Conservation (phyloP, 768 basidiomycete species). For the Trichaptum fuscoviolaceum region DNA sequence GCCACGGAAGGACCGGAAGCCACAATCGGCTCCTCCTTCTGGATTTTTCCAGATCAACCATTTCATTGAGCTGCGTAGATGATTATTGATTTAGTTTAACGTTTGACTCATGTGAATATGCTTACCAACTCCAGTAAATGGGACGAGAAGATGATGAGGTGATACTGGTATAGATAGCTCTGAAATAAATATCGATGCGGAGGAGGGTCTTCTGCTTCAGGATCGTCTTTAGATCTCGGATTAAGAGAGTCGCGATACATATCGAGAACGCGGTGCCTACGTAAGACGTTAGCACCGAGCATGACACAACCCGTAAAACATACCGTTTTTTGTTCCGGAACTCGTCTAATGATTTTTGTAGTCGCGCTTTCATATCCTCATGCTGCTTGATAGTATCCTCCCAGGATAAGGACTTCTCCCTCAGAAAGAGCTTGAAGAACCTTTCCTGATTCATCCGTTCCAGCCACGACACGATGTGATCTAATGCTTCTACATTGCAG, state of each 20-base stretch:
- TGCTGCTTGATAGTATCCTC: slow-evolving; percentile 33
- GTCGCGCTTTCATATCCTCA: slow-evolving; percentile 29
- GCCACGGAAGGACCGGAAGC: slow-evolving; percentile 42
- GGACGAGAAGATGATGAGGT: slow-evolving; percentile 34
- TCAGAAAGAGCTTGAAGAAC: slow-evolving; percentile 26
- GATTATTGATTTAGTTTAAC: not conserved
- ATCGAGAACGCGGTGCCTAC: slow-evolving; percentile 47
- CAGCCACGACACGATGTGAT: slow-evolving; percentile 47
- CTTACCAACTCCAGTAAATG: slow-evolving; percentile 31
- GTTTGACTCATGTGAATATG: not conserved
- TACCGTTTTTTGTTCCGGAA: slow-evolving; percentile 53
- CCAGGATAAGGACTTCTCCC: slow-evolving; percentile 26
- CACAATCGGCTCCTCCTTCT: slow-evolving; percentile 42
- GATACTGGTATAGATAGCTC: slow-evolving; percentile 67
- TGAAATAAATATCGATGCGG: slow-evolving; percentile 70
- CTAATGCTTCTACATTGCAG: slow-evolving; percentile 35
- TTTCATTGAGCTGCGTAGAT: slow-evolving; percentile 46
- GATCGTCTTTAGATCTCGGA: slow-evolving; percentile 20
- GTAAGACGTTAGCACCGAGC: not conserved
- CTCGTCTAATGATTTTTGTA: slow-evolving; percentile 33
- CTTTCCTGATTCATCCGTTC: slow-evolving; percentile 29
- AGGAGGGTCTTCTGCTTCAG: slow-evolving; percentile 32
- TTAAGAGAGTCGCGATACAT: slow-evolving; percentile 55
- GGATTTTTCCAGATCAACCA: slow-evolving; percentile 47
- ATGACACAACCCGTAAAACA: slow-evolving; percentile 3